Evolutionary conservation across 225 moss, liverwort and hornwort genomes (phyloP).

Genomic region (Ulota crispa): DNA sequence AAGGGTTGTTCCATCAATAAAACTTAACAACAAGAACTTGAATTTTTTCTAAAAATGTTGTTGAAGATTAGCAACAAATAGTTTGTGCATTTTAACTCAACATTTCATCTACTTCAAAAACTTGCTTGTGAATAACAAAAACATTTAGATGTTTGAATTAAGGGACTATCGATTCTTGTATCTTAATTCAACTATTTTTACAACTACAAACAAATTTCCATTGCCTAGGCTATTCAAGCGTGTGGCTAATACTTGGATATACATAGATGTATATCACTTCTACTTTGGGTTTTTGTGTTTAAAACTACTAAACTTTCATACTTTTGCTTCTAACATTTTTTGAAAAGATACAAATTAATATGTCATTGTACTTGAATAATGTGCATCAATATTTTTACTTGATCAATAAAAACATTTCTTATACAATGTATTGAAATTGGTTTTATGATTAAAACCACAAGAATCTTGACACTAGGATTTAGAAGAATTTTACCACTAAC

Average conservation of each 20-base stretch:
- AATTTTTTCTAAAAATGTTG: not conserved
- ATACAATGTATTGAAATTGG: not conserved
- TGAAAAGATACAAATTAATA: no score
- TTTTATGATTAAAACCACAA: not conserved
- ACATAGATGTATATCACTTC: not conserved
- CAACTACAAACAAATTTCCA: not conserved
- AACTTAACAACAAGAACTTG: not conserved
- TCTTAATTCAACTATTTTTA: not conserved
- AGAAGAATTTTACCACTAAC: slow-evolving; percentile 44
- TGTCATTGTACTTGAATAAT: no score
- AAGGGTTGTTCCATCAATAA: not conserved
- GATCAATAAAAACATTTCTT: not conserved
- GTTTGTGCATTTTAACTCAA: not conserved
- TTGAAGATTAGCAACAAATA: not conserved
- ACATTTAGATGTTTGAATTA: not conserved
- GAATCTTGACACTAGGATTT: not conserved
- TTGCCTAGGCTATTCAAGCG: not conserved
- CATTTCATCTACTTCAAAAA: not conserved
- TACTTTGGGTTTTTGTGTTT: not conserved
- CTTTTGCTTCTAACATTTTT: no score
- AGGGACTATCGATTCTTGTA: not conserved
- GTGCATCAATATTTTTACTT: no score
- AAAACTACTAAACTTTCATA: no score
- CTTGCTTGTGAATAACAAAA: not conserved
- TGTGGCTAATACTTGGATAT: not conserved